These are phyloP conservation scores for Sphagnum magellanicum DNA, from an alignment of 228 moss, liverwort and hornwort genomes.

Conservation along the genomic window DNA sequence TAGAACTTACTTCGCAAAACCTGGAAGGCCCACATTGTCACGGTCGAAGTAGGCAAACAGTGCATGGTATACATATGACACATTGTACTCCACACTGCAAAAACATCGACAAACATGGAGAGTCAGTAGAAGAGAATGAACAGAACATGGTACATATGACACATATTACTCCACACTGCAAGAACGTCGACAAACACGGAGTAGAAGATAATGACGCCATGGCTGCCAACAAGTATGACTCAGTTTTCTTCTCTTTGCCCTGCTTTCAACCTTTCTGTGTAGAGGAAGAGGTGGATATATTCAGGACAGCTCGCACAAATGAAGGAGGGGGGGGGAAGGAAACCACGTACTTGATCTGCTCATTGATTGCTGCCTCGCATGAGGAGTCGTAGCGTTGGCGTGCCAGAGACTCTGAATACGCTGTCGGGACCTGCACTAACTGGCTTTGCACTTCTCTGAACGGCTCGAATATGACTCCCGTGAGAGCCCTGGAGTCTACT, in stretches of 20 bases:
- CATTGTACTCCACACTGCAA: not conserved
- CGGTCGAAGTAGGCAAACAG: conserved; percentile 81
- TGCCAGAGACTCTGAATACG: conserved; percentile 54
- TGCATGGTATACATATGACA: conserved; percentile 92
- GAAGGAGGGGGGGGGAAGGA: not conserved
- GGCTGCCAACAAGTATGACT: not conserved
- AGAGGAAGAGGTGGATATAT: not conserved
- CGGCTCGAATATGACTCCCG: conserved; percentile 82
- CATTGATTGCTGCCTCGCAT: conserved; percentile 75
- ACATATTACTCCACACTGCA: conserved; percentile 90
- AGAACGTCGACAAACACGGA: not conserved
- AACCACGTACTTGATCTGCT: conserved; percentile 69
- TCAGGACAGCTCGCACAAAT: not conserved
- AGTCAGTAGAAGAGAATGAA: not conserved
- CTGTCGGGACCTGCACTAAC: conserved; percentile 40
- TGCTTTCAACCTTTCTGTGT: not conserved
- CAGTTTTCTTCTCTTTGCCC: not conserved
- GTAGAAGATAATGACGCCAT: not conserved
- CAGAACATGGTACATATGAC: conserved; percentile 45
- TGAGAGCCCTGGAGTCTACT: conserved; percentile 24
- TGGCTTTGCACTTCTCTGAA: conserved; percentile 78
- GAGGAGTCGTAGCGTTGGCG: conserved; percentile 58
- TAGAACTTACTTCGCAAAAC: conserved; percentile 65
- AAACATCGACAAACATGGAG: not conserved
- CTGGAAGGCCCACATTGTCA: conserved; percentile 76